Conservation (phyloP, 768 basidiomycete species). For the Suillus sp. region DNA sequence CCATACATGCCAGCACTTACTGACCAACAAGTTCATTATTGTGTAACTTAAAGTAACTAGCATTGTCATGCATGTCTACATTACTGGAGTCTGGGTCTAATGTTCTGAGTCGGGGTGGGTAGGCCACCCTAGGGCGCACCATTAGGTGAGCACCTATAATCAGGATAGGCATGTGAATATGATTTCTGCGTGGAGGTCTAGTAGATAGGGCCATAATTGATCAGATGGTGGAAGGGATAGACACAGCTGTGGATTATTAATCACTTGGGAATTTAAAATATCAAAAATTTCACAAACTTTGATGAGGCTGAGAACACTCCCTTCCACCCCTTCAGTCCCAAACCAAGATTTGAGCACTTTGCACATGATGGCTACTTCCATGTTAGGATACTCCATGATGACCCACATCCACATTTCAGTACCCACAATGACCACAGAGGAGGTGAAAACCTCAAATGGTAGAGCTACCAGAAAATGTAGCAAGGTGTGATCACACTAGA, state of each 20-base stretch:
- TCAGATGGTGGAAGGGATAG: conserved; percentile 85
- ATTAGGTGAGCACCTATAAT: no score
- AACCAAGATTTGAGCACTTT: conserved; percentile 91
- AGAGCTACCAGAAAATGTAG: conserved; percentile 84
- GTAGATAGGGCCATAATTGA: conserved; percentile 91
- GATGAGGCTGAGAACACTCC: conserved; percentile 83
- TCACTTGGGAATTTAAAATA: conserved; percentile 3
- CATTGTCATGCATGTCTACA: no score
- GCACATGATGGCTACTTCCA: conserved; percentile 82
- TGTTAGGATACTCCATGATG: conserved; percentile 77
- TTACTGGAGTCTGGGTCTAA: no score
- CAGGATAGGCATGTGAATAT: no score
- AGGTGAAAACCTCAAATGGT: conserved; percentile 89
- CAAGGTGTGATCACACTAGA: conserved; percentile 80
- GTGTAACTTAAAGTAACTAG: no score
- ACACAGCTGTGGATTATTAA: conserved; percentile 56
- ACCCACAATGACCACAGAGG: conserved; percentile 80
- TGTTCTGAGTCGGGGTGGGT: no score
- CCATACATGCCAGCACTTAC: no score
- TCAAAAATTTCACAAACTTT: conserved; percentile 59
- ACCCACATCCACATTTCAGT: conserved; percentile 98
- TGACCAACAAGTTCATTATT: no score
- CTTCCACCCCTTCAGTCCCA: conserved; percentile 67
- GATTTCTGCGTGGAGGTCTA: no score
- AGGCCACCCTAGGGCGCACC: no score